These are phyloP conservation scores for Solanum hybrid DNA, from an alignment of 305 asterid species.

Conservation along the genomic window DNA sequence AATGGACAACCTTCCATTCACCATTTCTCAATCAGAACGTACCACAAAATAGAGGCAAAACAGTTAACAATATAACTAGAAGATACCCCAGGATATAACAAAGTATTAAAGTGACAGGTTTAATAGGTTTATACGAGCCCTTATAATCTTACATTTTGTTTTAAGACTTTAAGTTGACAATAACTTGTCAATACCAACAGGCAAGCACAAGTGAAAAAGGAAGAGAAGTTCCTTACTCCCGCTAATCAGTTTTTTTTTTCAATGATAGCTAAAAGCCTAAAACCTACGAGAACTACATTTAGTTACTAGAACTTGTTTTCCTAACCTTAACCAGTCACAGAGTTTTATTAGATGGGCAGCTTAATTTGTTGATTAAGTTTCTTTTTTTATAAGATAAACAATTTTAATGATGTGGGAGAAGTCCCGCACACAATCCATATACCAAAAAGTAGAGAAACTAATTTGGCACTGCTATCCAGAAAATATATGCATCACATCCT, in stretches of 20 bases:
- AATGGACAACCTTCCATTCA: not conserved
- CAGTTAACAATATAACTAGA: not conserved
- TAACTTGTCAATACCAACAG: not conserved
- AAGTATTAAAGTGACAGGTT: not conserved
- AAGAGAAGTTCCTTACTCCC: not conserved
- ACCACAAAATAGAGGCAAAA: not conserved
- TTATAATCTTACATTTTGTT: not conserved
- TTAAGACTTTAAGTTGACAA: not conserved
- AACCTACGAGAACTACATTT: not conserved
- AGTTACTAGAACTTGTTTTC: not conserved
- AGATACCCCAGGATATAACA: not conserved
- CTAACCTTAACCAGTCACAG: not conserved
- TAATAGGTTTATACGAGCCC: not conserved
- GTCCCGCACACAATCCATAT: not conserved
- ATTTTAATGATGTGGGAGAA: not conserved
- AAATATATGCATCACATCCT: not conserved
- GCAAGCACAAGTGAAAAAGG: not conserved
- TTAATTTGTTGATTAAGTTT: not conserved
- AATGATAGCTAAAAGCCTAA: not conserved
- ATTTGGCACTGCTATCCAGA: not conserved
- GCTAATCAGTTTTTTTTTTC: not conserved
- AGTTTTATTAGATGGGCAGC: not conserved
- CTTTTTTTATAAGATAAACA: not conserved
- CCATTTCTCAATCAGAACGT: not conserved
- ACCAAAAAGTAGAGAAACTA: not conserved